These are phyloP conservation scores for Zymoseptoria brevis DNA, from an alignment of 2,329 filamentous ascomycete genomes.

Conservation along the genomic window DNA sequence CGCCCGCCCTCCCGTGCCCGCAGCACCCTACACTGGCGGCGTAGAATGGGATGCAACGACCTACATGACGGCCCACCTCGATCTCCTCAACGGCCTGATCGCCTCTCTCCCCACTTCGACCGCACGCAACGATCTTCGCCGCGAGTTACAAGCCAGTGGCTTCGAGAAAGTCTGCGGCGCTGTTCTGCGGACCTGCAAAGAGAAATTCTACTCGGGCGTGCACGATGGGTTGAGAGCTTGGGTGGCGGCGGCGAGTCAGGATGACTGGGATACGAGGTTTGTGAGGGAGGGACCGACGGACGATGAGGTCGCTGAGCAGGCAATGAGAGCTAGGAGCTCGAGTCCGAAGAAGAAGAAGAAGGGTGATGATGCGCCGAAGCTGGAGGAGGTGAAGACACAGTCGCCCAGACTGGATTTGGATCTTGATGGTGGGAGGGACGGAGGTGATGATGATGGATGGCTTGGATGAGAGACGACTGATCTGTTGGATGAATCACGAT, in stretches of 20 bases:
- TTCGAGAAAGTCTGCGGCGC: constrained; percentile 86
- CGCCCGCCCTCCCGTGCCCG: constrained; percentile 80
- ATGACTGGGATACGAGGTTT: constrained; percentile 76
- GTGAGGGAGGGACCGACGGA: constrained; percentile 65
- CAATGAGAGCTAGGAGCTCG: constrained; percentile 27
- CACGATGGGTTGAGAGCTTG: constrained; percentile 84
- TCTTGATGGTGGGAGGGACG: constrained; percentile 10
- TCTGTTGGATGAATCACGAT: background rate
- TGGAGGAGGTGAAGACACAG: constrained; percentile 13
- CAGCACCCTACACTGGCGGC: constrained; percentile 90
- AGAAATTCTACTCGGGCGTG: constrained; percentile 91
- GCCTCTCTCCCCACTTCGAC: constrained; percentile 63
- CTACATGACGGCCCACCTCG: constrained; percentile 85
- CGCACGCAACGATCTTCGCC: constrained; percentile 71
- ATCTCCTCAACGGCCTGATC: constrained; percentile 83
- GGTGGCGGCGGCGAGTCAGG: constrained; percentile 78
- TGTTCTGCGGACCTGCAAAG: constrained; percentile 83
- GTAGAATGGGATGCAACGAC: constrained; percentile 99
- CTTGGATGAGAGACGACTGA: constrained; percentile 20
- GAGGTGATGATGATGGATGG: constrained; percentile 26
- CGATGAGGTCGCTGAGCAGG: constrained; percentile 35
- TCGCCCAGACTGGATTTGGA: constrained; percentile 21
- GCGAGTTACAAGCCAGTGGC: constrained; percentile 70
- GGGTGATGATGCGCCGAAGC: constrained; percentile 18
- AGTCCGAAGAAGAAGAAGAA: constrained; percentile 34